Base-by-base conservation (phyloP, 1,284 basidiomycete species). In the Cryptococcus sp. region DNA sequence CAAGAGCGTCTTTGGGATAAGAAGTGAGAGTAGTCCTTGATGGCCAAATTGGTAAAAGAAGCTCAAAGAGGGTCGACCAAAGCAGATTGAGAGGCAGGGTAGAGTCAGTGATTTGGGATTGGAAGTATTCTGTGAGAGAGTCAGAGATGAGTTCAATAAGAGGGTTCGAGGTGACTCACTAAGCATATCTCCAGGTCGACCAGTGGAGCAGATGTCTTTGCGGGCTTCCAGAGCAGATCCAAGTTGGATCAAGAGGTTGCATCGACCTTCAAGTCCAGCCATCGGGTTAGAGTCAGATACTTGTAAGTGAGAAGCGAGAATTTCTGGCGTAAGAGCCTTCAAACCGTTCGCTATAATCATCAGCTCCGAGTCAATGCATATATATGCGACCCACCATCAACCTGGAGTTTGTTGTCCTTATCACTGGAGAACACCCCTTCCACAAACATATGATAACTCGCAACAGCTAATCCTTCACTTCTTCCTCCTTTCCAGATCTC, bases 381-480 rank as follows among this genome's bases (percentile, higher is more conserved):
- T 32, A 33, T 6, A 32, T n/a, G 36, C 36, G 11, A 34, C 76
- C 57, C 68, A 92, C 90, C 87, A 75, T 94, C 89, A 1, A 90
- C 92, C 53, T 82, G 82, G 69, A 83, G 81, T 11, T 86, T 87
- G 61, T 89, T 83, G 0, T 73, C 70, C 7, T 67, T 65, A 60
- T 83, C 80, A n/a, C 85, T 81, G 6, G 88, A 90, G 76, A 96
- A 97, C 50, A 90, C 76, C 0, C 94, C 94, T 4, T 79, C 73
- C 50, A 82, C 75, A 65, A 96, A 98, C 90, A 97, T 96, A 70
- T 90, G 84, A 49, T 91, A 78, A 65, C 88, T 91, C 0, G 92
- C 94, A 4, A 97, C 87, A 0, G 88, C 94, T n/a, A 98, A 79
- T 0, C 93, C 94, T 71, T 98, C 94, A 1, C 88, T 90, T 48